Base-by-base conservation (phyloP, 306 rosid species). In the Vigna mungo region DNA sequence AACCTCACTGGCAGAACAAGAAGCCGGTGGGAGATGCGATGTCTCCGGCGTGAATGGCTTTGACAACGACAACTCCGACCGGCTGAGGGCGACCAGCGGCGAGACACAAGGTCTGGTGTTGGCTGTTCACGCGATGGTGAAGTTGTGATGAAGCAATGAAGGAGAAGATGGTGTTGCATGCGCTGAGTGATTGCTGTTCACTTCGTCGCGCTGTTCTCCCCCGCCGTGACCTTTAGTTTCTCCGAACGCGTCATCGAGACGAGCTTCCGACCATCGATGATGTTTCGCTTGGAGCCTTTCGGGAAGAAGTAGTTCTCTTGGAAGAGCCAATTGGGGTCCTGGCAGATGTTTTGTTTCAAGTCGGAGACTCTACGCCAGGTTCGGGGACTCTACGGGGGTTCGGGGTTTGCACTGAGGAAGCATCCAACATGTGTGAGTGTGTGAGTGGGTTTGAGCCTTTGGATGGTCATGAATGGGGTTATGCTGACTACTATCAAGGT, bases 221-320 rank as follows among this genome's bases (percentile, higher is more conserved):
- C 87, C 0, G 77, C 70, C 60, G 98, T 94, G 30, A 81, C 96
- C 48, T 93, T 93, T 68, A 91, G 98, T 49, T 93, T 85, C 85
- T 65, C 88, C 0, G 91, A 88, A 83, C 46, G 13, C 39, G 20
- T 88, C 8, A 3, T 74, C 78, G 89, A 86, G 0, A 54, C 44
- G 8, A 86, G 89, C 46, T 5, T 34, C 74, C 37, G 14, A 0
- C 87, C 81, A 0, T 93, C 91, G 10, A 86, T 88, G 12, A 68
- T 79, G 84, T 93, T 93, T 60, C 85, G 79, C 18, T 41, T 93
- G 9, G 87, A 90, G 41, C 37, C 56, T 13, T 23, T 14, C 13
- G 98, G 98, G 1, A 88, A 71, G 86, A 44, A 36, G 62, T 96
- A 93, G 91, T 89, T 79, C 81, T 83, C 93, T 2, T 93, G 94